A percentile compares a stretch with the other conserved stretches of the same genome.
phyloP scores from a whole-genome alignment of 139 green algal species.

The Mesotaenium endlicherianum region DNA sequence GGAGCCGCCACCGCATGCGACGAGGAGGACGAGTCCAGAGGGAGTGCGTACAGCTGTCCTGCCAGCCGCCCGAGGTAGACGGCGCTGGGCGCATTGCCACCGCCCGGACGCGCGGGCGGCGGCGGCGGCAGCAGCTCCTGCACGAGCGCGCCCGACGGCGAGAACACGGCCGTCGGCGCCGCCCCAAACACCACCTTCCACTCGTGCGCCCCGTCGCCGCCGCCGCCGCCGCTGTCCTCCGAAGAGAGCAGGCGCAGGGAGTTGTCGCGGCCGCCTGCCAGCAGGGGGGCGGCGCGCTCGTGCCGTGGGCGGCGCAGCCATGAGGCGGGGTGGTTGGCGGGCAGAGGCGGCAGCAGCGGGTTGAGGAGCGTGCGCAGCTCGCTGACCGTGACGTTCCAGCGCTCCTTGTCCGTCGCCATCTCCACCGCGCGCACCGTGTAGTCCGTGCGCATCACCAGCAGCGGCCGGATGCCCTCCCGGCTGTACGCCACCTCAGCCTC shows the following conservation, averaged over 20 bases:
- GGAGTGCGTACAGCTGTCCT: too few species aligned
- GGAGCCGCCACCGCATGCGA: too few species aligned
- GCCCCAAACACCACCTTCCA: slow-evolving; percentile 69
- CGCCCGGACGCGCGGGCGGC: too few species aligned
- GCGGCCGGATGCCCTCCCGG: background rate
- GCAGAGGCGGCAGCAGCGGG: background rate
- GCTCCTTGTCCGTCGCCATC: slow-evolving; percentile 8
- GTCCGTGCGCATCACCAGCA: slow-evolving; percentile 45
- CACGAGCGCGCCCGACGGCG: slow-evolving; percentile 5
- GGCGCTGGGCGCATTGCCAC: too few species aligned
- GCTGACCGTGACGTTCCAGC: slow-evolving; percentile 52
- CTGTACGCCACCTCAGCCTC: background rate
- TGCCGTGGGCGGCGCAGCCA: background rate
- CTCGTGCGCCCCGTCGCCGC: background rate
- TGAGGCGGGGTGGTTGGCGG: background rate
- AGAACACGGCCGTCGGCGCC: slow-evolving; percentile 67
- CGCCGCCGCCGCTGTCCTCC: background rate
- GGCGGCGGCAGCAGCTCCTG: slow-evolving; percentile 8
- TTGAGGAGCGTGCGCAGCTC: slow-evolving; percentile 9
- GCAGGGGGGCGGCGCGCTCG: background rate
- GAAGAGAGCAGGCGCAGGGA: background rate
- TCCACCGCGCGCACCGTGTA: slow-evolving; percentile 51
- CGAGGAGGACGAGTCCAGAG: too few species aligned
- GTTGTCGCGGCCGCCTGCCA: slow-evolving; percentile 1
- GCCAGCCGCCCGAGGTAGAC: too few species aligned